phyloP scores from a whole-genome alignment of 495 filamentous ascomycete species.

The Lepraria neglecta region DNA sequence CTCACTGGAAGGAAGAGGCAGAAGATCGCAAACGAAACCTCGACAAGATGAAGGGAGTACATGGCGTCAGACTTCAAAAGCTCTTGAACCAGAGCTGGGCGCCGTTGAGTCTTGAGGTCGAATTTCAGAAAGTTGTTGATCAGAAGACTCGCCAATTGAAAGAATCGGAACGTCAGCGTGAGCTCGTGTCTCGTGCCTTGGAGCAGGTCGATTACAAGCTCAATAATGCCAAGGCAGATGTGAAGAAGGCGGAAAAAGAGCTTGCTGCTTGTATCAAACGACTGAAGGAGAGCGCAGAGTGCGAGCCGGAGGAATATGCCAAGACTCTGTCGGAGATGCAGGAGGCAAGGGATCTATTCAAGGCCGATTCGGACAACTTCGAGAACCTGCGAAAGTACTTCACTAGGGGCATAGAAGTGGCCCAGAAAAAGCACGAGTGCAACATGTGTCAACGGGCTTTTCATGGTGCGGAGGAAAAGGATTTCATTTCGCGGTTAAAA shows the following conservation, averaged over 20 bases:
- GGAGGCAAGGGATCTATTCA: slow-evolving; percentile 51
- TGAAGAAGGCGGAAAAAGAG: slow-evolving; percentile 59
- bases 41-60: slow-evolving; percentile 67
- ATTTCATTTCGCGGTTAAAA: slow-evolving; percentile 55
- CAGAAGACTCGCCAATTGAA: slow-evolving; percentile 45
- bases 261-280: slow-evolving; percentile 50
- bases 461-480: slow-evolving; percentile 52
- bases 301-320: slow-evolving; percentile 50
- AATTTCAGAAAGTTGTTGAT: slow-evolving; percentile 61
- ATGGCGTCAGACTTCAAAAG: slow-evolving; percentile 59
- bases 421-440: slow-evolving; percentile 59
- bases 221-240: slow-evolving; percentile 43
- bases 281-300: slow-evolving; percentile 44
- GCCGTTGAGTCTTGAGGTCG: slow-evolving; percentile 59
- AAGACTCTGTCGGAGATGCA: slow-evolving; percentile 51
- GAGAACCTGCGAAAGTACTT: slow-evolving; percentile 60
- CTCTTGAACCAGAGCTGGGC: slow-evolving; percentile 61
- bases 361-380: slow-evolving; percentile 57
- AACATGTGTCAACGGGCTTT: slow-evolving; percentile 63
- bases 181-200: slow-evolving; percentile 62
- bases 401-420: slow-evolving; percentile 49
- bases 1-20: slow-evolving; percentile 68
- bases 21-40: slow-evolving; percentile 64
- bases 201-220: slow-evolving; percentile 74
- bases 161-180: slow-evolving; percentile 61